phyloP scores from a whole-genome alignment of 23 red algal genomes.

The Pyropia haitanensis region DNA sequence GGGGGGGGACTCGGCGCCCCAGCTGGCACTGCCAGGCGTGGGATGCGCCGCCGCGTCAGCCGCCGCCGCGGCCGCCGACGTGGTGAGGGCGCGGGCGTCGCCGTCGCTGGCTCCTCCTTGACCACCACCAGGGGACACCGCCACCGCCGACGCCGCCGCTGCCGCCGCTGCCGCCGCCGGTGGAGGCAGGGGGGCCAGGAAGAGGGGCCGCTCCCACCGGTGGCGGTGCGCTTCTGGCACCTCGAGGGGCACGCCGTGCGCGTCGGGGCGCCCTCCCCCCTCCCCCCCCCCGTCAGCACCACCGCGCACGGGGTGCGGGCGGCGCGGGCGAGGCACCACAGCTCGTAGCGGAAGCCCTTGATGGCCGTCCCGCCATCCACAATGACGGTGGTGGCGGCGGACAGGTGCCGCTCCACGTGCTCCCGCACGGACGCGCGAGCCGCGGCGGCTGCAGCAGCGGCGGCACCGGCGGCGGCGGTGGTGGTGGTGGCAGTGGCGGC shows the following conservation, averaged over 20 bases:
- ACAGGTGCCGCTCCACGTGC: conserved; percentile 34
- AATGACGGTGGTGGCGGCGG: conserved; percentile 21
- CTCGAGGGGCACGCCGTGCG: not conserved
- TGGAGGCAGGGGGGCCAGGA: not conserved
- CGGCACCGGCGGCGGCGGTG: no score
- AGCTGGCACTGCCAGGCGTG: no score
- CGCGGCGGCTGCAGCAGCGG: no score
- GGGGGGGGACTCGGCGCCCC: no score
- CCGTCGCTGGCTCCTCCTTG: no score
- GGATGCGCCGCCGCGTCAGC: no score
- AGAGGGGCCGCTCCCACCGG: conserved; percentile 13
- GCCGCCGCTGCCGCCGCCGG: no score
- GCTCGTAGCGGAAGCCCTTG: conserved; percentile 91
- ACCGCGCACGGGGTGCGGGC: conserved; percentile 16
- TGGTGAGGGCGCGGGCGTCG: no score
- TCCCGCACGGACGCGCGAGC: conserved; percentile 44
- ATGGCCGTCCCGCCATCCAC: conserved; percentile 73
- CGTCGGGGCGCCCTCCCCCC: not conserved
- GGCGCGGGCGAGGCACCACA: conserved; percentile 78
- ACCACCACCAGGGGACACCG: no score
- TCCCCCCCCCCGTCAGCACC: not conserved
- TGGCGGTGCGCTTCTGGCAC: conserved; percentile 1
- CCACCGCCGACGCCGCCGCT: no score
- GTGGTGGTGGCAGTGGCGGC: no score
- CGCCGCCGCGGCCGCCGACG: no score